Evolutionary conservation across 1,284 basidiomycete species (phyloP), one percentile per base, ranked within the genome.

Genomic region (Ustilago nuda): DNA sequence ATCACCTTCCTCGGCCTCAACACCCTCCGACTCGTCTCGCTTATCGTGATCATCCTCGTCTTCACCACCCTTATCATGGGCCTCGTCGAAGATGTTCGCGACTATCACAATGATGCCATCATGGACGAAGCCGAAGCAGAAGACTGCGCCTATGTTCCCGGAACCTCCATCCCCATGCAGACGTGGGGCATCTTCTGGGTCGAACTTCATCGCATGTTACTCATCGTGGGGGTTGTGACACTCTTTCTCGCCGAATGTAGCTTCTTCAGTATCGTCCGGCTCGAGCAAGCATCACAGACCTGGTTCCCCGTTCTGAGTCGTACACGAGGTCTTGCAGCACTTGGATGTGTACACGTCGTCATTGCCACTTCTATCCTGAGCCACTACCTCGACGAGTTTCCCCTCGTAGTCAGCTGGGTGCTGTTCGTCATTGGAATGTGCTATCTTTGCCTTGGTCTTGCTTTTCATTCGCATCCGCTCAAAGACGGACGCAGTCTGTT

Each of bases 151-250:
- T 82, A 79, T 30, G 59, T 73, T 3, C 79, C 77, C 4, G 79
- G 79, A 17, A 81, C 76, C 0, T 72, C 69, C 13, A 71, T 81
- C 43, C 81, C 80, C 7, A 77, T 71, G 57, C 75, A 78, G 37
- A 72, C 76, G 1, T 81, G 81, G 78, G 81, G 81, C 48, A 61
- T 81, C 54, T 82, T 82, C 39, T 82, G 81, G 81, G 64, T 72
- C 30, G 77, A 79, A 51, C 23, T 82, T 1, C 74, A 82, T 48
- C 71, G 79, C 13, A 37, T 51, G 13, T 56, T 76, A 5, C 53
- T 80, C n/a, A 15, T 82, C 3, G 11, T 76, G 17, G 62, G 63
- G 27, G 57, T 61, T 2, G 35, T 76, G 0, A 23, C 74, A 3
- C 56, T 76, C 35, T 66, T 79, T 11, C 30, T 65, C 9, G 54